Evolutionary conservation across 1,139 yeast genomes (phyloP).

Genomic region (Torulaspora globosa): DNA sequence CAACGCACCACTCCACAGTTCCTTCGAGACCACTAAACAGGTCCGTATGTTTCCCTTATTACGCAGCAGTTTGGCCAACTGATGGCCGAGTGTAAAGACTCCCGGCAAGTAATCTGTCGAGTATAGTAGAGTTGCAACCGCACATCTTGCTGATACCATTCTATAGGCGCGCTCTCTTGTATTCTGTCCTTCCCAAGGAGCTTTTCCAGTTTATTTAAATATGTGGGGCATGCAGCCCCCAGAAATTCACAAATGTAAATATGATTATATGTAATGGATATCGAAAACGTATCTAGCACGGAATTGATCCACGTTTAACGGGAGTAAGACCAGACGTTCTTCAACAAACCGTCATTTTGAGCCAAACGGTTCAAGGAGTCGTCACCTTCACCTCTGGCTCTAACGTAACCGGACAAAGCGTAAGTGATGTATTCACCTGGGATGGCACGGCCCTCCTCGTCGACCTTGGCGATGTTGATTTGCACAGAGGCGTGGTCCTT

Average conservation of each 20-base stretch:
- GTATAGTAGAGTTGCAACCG: slow-evolving; percentile 65
- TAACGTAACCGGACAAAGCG: slow-evolving; percentile 95
- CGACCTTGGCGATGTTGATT: slow-evolving; percentile 81
- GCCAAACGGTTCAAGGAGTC: slow-evolving; percentile 99
- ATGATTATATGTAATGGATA: slow-evolving; percentile 8
- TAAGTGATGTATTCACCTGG: slow-evolving; percentile 90
- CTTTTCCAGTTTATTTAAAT: background rate
- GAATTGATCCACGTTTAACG: slow-evolving; percentile 54
- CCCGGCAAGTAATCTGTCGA: slow-evolving; percentile 72
- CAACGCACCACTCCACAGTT: slow-evolving; percentile 20
- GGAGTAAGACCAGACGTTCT: slow-evolving; percentile 99
- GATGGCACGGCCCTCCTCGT: slow-evolving; percentile 93
- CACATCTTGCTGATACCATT: slow-evolving; percentile 32
- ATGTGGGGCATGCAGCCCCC: slow-evolving; percentile 5
- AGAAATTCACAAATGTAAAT: slow-evolving; percentile 1
- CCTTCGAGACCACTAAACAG: slow-evolving; percentile 24
- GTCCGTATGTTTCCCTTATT: slow-evolving; percentile 11
- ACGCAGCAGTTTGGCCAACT: slow-evolving; percentile 20
- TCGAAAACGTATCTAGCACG: slow-evolving; percentile 10
- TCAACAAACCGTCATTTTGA: slow-evolving; percentile 96
- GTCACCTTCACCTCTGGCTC: slow-evolving; percentile 91
- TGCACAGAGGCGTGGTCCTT: slow-evolving; percentile 99
- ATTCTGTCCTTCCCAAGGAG: background rate
- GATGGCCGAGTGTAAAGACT: slow-evolving; percentile 56
- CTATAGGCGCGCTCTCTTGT: background rate